phyloP scores from a whole-genome alignment of 371 early-diverging fungal species.

The Massospora cicadina region DNA sequence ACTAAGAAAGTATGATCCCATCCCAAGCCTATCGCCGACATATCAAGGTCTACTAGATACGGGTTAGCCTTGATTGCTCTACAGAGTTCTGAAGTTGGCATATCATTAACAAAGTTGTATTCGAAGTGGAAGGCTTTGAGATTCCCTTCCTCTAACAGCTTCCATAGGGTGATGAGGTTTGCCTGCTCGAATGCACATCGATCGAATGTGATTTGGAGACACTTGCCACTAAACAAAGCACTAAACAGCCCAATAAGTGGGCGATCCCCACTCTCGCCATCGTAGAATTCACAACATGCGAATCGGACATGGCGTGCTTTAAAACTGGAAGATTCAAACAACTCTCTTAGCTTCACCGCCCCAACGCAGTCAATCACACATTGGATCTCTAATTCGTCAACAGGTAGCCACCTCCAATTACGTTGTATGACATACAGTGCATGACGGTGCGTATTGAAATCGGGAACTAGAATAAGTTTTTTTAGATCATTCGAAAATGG shows the following conservation, averaged over 20 bases:
- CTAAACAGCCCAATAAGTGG: neutral
- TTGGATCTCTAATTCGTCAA: neutral
- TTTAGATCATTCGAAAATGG: neutral
- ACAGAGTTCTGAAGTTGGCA: neutral
- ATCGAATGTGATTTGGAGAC: neutral
- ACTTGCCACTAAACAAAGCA: neutral
- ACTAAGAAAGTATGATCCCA: neutral
- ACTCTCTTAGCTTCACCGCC: neutral
- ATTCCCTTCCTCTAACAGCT: neutral
- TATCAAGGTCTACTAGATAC: neutral
- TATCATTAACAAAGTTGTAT: neutral
- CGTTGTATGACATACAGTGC: neutral
- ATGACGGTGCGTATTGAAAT: neutral
- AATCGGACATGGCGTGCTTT: neutral
- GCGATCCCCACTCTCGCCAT: neutral
- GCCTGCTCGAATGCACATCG: neutral
- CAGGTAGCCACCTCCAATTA: neutral
- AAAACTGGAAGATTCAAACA: neutral
- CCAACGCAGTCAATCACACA: neutral
- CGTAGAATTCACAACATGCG: neutral
- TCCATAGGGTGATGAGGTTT: neutral
- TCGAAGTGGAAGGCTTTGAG: neutral
- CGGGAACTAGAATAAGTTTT: neutral
- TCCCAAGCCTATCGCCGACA: neutral
- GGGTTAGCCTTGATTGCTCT: neutral